A percentile compares a stretch with the other conserved stretches of the same genome.
phyloP scores from a whole-genome alignment of 1,139 yeast species.

The Zygosaccharomyces sapae region DNA sequence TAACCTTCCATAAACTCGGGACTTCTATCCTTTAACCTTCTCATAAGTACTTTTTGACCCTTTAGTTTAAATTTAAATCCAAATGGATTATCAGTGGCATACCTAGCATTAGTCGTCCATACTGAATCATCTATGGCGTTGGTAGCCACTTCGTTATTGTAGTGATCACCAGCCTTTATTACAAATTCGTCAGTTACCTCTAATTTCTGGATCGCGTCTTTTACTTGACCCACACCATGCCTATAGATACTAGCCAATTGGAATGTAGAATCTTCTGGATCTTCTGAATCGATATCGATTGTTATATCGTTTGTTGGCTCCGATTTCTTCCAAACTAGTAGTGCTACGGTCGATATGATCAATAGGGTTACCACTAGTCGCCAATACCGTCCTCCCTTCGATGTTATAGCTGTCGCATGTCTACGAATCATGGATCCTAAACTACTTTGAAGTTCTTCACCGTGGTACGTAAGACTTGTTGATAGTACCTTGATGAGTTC shows the following conservation, averaged over 20 bases:
- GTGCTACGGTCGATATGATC: not conserved
- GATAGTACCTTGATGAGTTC: not conserved
- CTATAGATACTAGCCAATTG: slow-evolving; percentile 19
- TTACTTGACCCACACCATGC: slow-evolving; percentile 21
- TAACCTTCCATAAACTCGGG: slow-evolving; percentile 67
- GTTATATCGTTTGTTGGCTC: not conserved
- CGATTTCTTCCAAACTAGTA: not conserved
- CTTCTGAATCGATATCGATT: not conserved
- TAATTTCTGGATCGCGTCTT: slow-evolving; percentile 15
- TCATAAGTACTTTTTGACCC: slow-evolving; percentile 32
- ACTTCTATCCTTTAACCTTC: slow-evolving; percentile 52
- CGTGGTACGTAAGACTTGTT: not conserved
- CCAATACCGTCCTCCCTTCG: not conserved
- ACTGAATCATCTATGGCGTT: slow-evolving; percentile 16
- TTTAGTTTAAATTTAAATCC: slow-evolving; percentile 20
- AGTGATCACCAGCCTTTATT: slow-evolving; percentile 12
- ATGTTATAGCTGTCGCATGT: slow-evolving; percentile 1
- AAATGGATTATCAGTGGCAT: slow-evolving; percentile 28
- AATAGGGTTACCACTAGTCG: not conserved
- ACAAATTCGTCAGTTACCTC: slow-evolving; percentile 13
- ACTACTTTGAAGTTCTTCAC: not conserved
- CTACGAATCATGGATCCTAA: not conserved
- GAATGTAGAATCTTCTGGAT: slow-evolving; percentile 8
- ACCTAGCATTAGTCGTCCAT: slow-evolving; percentile 23
- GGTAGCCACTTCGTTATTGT: slow-evolving; percentile 10